Conservation (phyloP, 352 stramenopile species). For the Blastocystis sp. region DNA sequence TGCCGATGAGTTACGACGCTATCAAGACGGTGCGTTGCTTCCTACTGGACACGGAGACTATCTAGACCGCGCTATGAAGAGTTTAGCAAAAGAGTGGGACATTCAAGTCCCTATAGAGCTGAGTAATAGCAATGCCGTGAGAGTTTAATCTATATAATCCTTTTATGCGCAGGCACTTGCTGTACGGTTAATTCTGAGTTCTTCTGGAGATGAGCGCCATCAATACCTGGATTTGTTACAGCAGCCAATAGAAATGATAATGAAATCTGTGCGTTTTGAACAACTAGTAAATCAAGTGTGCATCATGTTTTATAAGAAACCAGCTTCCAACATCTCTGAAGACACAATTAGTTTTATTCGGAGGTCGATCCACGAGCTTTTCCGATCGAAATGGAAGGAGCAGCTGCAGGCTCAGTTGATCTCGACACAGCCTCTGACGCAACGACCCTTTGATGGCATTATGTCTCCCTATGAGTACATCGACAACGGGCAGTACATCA, state of each 20-base stretch:
- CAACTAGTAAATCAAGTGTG: constrained; percentile 37
- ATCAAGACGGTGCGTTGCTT: constrained; percentile 34
- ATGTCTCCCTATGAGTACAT: constrained; percentile 9
- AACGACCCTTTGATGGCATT: background rate
- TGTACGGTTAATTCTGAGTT: constrained; percentile 7
- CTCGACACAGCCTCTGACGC: background rate
- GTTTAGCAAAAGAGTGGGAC: constrained; percentile 45
- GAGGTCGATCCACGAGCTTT: constrained; percentile 42
- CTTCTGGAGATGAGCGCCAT: background rate
- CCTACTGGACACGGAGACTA: constrained; percentile 58
- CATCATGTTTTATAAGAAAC: constrained; percentile 60
- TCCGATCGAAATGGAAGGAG: constrained; percentile 52
- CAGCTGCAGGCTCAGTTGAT: constrained; percentile 1
- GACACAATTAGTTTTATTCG: constrained; percentile 55
- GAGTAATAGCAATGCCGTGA: constrained; percentile 12
- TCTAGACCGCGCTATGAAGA: constrained; percentile 39
- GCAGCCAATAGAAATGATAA: constrained; percentile 57
- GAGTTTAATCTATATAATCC: background rate
- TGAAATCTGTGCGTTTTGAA: constrained; percentile 53
- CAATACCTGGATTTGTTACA: constrained; percentile 28
- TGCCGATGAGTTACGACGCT: constrained; percentile 59
- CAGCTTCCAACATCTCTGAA: background rate
- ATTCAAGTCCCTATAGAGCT: constrained; percentile 43
- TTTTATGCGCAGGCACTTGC: background rate
- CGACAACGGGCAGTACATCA: background rate